Evolutionary conservation across 441 rosid species (phyloP).

Genomic region (Adansonia rubrostipa): DNA sequence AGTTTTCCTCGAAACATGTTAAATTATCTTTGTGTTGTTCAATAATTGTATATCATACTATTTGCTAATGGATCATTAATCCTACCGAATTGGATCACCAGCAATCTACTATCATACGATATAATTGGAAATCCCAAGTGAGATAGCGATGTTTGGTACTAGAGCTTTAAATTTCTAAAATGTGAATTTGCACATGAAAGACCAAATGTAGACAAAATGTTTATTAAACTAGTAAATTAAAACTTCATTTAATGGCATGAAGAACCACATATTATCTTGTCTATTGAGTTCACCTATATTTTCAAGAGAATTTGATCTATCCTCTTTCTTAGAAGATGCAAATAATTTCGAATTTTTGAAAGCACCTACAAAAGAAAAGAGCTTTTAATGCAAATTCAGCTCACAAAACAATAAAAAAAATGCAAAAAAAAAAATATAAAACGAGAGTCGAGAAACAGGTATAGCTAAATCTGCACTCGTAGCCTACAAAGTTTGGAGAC

Average conservation of each 20-base stretch:
- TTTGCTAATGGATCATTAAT: too few relatives aligned
- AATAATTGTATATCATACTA: too few relatives aligned
- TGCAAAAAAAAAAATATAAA: neutral
- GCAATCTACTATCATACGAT: too few relatives aligned
- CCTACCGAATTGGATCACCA: too few relatives aligned
- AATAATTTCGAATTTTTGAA: conserved; percentile 85
- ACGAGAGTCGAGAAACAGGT: conserved; percentile 5
- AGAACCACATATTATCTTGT: conserved; percentile 76
- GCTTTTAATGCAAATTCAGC: neutral
- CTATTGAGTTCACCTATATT: conserved; percentile 72
- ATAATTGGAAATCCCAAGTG: too few relatives aligned
- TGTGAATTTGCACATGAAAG: neutral
- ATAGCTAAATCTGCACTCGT: conserved; percentile 68
- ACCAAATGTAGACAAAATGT: neutral
- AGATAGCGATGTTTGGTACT: too few relatives aligned
- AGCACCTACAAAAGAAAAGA: conserved; percentile 64
- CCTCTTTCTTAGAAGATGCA: conserved; percentile 87
- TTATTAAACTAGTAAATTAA: neutral
- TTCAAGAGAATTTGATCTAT: conserved; percentile 83
- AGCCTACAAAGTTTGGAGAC: conserved; percentile 85
- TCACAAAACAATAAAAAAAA: conserved; percentile 14
- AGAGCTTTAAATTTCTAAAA: neutral
- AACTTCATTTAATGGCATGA: conserved; percentile 10
- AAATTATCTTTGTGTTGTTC: too few relatives aligned
- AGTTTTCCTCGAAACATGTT: too few relatives aligned